Evolutionary conservation across 768 basidiomycete genomes (phyloP), one percentile per base, ranked within the genome.

Genomic region (Mycena pura): DNA sequence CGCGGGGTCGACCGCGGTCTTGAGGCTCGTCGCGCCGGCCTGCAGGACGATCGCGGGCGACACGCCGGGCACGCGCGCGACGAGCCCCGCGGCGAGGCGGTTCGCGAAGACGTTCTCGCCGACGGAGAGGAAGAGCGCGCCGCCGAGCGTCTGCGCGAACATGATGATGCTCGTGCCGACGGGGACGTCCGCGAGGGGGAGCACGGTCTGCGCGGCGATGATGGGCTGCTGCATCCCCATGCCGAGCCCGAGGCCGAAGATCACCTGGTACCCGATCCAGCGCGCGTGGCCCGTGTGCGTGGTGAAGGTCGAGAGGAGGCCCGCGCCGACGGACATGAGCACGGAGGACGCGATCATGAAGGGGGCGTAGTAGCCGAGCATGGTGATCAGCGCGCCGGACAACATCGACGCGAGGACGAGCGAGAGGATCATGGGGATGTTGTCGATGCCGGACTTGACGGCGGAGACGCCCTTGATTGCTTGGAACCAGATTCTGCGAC

Each of bases 341-440:
- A 57, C 59, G 75, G 78, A 78, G 6, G 63, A 65, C n/a, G 54
- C 24, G 5, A 57, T 6, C n/a, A 63, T 36, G 51, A 64, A 76
- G 0, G 74, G 74, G 7, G 74, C 57, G 67, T 84, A 85, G 29
- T 71, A 67, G 6, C 75, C 71, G 0, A 74, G 67, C 15, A 65
- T 44, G 15, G 71, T 75, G 43, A 83, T 73, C 0, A 71, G 67
- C 17, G 73, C 38, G 78, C 82, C 6, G 2, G 68, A 64, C 14
- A 81, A 21, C 28, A 84, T 70, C 2, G 79, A 74, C n/a, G 71
- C 46, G 1, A 78, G 74, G 0, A 80, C 79, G 22, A 79, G 68
- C 11, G 77, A 61, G 54, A 79, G 69, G 4, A 77, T 70, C 46
- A 78, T 54, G 2, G 76, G 65, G 38, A 85, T 73, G 11, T 74